A percentile compares a stretch with the other conserved stretches of the same genome.
Evolutionary conservation across 805 yeast species (phyloP).

Genomic region (Spathaspora girioi): DNA sequence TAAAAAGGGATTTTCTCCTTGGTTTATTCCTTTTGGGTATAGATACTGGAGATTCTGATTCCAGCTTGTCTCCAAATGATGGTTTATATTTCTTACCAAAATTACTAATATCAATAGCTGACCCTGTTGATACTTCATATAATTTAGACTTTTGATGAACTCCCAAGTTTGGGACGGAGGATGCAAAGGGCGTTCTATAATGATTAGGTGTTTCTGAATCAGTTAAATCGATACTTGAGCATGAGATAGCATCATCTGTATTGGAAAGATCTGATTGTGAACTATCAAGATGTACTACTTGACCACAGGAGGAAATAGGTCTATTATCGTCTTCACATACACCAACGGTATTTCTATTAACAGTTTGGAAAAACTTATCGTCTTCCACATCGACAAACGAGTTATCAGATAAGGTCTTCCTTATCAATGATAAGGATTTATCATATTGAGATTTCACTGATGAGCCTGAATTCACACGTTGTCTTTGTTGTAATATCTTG

Average conservation of each 20-base stretch:
- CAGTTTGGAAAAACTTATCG: conserved; percentile 7
- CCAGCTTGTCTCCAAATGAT: conserved; percentile 17
- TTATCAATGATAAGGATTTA: conserved; percentile 7
- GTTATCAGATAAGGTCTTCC: conserved; percentile 5
- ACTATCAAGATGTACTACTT: neutral
- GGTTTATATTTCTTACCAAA: conserved; percentile 40
- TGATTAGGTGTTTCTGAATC: conserved; percentile 2
- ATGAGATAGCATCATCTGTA: neutral
- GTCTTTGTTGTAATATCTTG: neutral
- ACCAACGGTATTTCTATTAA: conserved; percentile 3
- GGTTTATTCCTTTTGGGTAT: conserved; percentile 5
- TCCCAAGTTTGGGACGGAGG: conserved; percentile 16
- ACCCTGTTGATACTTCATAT: conserved; percentile 24
- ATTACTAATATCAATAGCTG: conserved; percentile 36
- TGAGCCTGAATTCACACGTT: neutral
- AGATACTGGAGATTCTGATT: conserved; percentile 1
- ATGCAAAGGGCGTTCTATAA: neutral
- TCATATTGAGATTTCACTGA: conserved; percentile 5
- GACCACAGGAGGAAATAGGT: conserved; percentile 7
- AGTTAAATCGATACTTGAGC: neutral
- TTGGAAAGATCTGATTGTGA: neutral
- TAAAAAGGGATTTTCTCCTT: conserved; percentile 31
- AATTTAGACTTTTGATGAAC: conserved; percentile 4
- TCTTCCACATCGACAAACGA: conserved; percentile 3
- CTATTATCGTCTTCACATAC: neutral